Evolutionary conservation across 495 filamentous ascomycete genomes (phyloP), one percentile per base, ranked within the genome.

Genomic region (Neurospora discreta): DNA sequence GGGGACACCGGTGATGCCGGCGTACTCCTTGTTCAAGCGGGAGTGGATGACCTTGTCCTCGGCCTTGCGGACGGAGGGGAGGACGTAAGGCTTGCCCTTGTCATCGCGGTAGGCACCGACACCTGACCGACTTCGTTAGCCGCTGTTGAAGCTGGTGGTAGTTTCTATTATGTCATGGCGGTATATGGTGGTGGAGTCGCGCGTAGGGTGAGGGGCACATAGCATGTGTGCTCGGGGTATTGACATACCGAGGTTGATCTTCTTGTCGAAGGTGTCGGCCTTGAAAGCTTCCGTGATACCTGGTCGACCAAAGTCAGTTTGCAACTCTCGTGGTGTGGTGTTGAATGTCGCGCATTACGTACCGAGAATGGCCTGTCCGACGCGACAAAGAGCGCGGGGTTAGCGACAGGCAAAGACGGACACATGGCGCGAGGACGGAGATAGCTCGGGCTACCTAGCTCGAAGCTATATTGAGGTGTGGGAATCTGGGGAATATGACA

Each of bases 251-350:
- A 99, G 87, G 85, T 98, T 98, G 86, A 98, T 97, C 89, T 99
- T 99, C 83, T 95, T 87, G 70, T 89, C 83, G 82, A 95, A 93
- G 74, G 83, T 86, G 79, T 99, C 95, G 78, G 94, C 93, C 88
- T 98, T 99, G 91, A 95, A 99, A 69, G 95, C 95, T 85, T 99
- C 95, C 69, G 95, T 98, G 85, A 99, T 96, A 85, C 95, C 95
- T 88, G 74, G 16, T 40, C 68, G 72, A 44, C 65, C n/a, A n/a
- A n/a, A n/a, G 74, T 71, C 36, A 74, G 75, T 58, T 74, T 30
- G 38, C 13, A 38, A 75, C 39, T 73, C 65, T 20, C n/a, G n/a
- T n/a, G n/a, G n/a, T n/a, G n/a, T 44, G 0, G 40, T 46, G 33
- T 44, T 70, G n/a, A 69, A 68, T 52, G 18, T 36, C 69, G 44